Percentiles rank a stretch among this genome's conserved stretches.
Conservation (phyloP, 2,329 filamentous ascomycete genomes). For the Periconia macrospinosa region DNA sequence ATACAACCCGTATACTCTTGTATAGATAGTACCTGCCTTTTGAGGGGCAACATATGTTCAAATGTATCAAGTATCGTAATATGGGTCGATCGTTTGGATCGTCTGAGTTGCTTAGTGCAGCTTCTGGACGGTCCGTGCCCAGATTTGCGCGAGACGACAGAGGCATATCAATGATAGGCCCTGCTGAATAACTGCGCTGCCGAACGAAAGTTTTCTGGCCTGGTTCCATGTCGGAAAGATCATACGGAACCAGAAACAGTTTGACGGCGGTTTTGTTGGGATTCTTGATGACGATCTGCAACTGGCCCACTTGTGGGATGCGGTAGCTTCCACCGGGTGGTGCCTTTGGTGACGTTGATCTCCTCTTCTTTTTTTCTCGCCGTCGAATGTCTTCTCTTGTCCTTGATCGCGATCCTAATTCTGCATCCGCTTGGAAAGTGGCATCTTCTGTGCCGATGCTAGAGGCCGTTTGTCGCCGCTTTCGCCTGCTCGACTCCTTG, state of each 20-base stretch:
- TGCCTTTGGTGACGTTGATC: slow-evolving; percentile 60
- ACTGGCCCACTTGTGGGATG: slow-evolving; percentile 88
- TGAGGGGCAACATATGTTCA: slow-evolving; percentile 88
- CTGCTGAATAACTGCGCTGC: slow-evolving; percentile 88
- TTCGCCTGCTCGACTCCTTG: slow-evolving; percentile 45
- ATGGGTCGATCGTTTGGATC: slow-evolving; percentile 67
- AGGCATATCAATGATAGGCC: slow-evolving; percentile 77
- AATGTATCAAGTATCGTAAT: slow-evolving; percentile 84
- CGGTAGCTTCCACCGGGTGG: slow-evolving; percentile 89
- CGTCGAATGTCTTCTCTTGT: slow-evolving; percentile 44
- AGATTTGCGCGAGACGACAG: slow-evolving; percentile 49
- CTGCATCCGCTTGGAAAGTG: slow-evolving; percentile 23
- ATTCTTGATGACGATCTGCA: slow-evolving; percentile 97
- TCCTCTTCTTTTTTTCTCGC: slow-evolving; percentile 62
- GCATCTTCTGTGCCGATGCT: slow-evolving; percentile 28
- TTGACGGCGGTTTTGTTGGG: slow-evolving; percentile 98
- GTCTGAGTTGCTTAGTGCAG: slow-evolving; percentile 52
- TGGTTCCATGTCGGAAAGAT: slow-evolving; percentile 87
- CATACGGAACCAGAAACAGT: slow-evolving; percentile 90
- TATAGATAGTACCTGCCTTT: slow-evolving; percentile 87
- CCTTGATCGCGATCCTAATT: slow-evolving; percentile 8
- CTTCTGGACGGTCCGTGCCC: slow-evolving; percentile 58
- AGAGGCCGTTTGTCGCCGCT: slow-evolving; percentile 35
- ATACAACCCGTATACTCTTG: slow-evolving; percentile 90
- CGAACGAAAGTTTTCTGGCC: slow-evolving; percentile 95